Evolutionary conservation across 2,329 filamentous ascomycete species (phyloP), one percentile per base, ranked within the genome.

Genomic region (Capronia americana): DNA sequence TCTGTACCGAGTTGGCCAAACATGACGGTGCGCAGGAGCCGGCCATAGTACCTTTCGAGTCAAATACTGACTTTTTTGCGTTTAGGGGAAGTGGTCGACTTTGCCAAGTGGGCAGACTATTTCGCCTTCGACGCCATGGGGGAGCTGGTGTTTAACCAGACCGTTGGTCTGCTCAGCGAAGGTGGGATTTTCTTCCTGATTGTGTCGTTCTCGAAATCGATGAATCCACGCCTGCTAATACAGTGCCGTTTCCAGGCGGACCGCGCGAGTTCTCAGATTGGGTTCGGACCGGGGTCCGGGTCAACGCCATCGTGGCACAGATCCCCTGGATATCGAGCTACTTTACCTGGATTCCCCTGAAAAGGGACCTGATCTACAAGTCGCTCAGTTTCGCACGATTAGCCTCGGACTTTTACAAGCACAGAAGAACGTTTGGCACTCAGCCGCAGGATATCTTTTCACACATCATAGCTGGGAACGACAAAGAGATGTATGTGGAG

Each of bases 31-130:
- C 34, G 54, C 20, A 10, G 20, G 17, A n/a, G 26, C 10, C 26
- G 14, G 20, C 17, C 20, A 5, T 23, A 10, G 30, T 2, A 14
- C n/a, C n/a, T n/a, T n/a, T 5, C 2, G 20, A 17, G 12, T 11
- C 7, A 34, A 7, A 8, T 32, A 4, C 30, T 56, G 12, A 56
- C 26, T 2, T 8, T 30, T n/a, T 32, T 12, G n/a, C 1, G 23
- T 17, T 24, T 50, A 53, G 63, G 63, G 3, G 44, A 66, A 57
- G 44, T 51, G 10, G 48, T 66, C 7, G 72, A 79, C 17, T 76
- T 82, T 5, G 75, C 77, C 23, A 57, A 75, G 17, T 79, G 76
- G 75, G 77, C 81, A 61, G 80, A 76, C 61, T 80, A 76, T 64
- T 70, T 75, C 59, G 73, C 75, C 20, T 78, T 76, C 44, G 76